These are phyloP conservation scores for Aspergillus diversus DNA, from an alignment of 495 filamentous ascomycete genomes.

Conservation along the genomic window DNA sequence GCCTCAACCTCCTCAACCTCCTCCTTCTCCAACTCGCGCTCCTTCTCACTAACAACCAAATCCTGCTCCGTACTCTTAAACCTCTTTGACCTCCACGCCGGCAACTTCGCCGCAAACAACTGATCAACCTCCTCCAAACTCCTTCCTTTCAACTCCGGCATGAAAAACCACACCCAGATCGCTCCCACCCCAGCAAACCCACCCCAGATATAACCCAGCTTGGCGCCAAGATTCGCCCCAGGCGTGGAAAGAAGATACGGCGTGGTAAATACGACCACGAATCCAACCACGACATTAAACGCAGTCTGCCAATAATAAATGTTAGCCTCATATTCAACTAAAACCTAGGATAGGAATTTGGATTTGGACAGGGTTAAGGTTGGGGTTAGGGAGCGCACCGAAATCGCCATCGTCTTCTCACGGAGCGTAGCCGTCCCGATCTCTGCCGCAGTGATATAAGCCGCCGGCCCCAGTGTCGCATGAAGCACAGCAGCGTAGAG, in stretches of 20 bases:
- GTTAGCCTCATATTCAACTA: neutral
- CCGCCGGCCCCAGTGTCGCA: neutral
- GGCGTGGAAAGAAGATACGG: conserved; percentile 7
- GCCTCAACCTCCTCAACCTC: neutral
- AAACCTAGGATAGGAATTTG: neutral
- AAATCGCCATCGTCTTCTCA: conserved; percentile 5
- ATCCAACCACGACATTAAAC: conserved; percentile 5
- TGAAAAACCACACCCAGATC: conserved; percentile 7
- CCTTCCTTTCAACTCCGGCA: conserved; percentile 1
- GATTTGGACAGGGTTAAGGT: neutral
- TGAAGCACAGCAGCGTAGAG: conserved; percentile 4
- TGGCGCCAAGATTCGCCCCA: neutral
- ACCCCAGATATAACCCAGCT: conserved; percentile 3
- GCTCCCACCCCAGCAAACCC: conserved; percentile 1
- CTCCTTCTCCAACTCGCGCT: neutral
- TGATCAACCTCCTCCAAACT: conserved; percentile 2
- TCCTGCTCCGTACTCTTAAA: conserved; percentile 1
- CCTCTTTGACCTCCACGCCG: conserved; percentile 3
- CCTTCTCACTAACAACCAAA: neutral
- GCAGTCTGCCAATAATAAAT: neutral
- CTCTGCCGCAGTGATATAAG: conserved; percentile 1
- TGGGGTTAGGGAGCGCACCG: conserved; percentile 2
- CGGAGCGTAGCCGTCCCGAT: neutral
- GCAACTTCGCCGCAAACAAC: neutral
- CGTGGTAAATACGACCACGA: conserved; percentile 1